Evolutionary conservation across 2,329 filamentous ascomycete genomes (phyloP).

Genomic region (Geosmithia putterillii): DNA sequence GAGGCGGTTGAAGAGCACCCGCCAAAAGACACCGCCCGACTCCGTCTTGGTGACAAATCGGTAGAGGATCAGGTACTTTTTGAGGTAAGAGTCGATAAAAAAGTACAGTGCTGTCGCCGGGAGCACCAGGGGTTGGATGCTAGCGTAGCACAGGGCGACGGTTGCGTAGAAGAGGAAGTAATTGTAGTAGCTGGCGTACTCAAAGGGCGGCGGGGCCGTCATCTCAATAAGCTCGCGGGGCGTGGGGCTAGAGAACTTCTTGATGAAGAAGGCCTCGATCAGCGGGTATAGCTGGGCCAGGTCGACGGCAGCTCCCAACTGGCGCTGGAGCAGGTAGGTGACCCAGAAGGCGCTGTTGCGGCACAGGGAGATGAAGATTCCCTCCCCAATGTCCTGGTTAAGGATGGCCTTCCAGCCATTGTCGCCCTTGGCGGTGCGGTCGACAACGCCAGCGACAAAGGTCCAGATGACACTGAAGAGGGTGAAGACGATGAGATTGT

Average conservation of each 20-base stretch:
- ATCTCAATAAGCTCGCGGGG: slow-evolving; percentile 85
- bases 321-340: slow-evolving; percentile 83
- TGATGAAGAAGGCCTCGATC: slow-evolving; percentile 71
- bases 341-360: slow-evolving; percentile 85
- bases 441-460: slow-evolving; percentile 55
- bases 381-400: slow-evolving; percentile 47
- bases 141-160: slow-evolving; percentile 72
- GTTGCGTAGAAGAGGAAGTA: slow-evolving; percentile 94
- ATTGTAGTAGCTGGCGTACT: slow-evolving; percentile 96
- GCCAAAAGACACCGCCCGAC: slow-evolving; percentile 88
- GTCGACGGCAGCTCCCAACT: slow-evolving; percentile 86
- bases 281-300: slow-evolving; percentile 80
- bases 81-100: slow-evolving; percentile 71
- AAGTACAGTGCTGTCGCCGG: slow-evolving; percentile 87
- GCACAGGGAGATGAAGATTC: slow-evolving; percentile 65
- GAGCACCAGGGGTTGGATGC: slow-evolving; percentile 77
- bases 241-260: slow-evolving; percentile 77
- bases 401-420: slow-evolving; percentile 59
- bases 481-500: slow-evolving; percentile 91
- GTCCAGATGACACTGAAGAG: slow-evolving; percentile 75
- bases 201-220: slow-evolving; percentile 83
- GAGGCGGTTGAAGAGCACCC: slow-evolving; percentile 83
- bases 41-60: slow-evolving; percentile 96
- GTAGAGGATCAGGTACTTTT: slow-evolving; percentile 91
- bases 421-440: slow-evolving; percentile 39